Percentiles rank a stretch among this genome's conserved stretches.
Evolutionary conservation across 495 filamentous ascomycete genomes (phyloP).

Genomic region (Neurospora intermedia): DNA sequence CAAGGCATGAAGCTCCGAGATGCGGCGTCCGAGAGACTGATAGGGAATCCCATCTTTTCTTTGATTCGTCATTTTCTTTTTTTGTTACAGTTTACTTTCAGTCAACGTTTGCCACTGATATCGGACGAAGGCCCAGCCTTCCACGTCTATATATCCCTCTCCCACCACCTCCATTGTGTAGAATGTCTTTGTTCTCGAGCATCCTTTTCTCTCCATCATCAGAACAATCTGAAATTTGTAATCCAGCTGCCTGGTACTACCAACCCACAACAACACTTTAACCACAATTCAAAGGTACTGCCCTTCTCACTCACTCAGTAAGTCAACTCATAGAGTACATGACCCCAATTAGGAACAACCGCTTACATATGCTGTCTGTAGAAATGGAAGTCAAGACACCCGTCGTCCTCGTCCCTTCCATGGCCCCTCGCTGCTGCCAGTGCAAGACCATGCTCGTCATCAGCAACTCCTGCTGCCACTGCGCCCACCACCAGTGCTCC

Average conservation of each 20-base stretch:
- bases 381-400: not conserved
- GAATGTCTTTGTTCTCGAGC: not conserved
- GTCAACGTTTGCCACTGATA: not conserved
- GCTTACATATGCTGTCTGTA: not conserved
- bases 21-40: not conserved
- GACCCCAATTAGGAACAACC: not conserved
- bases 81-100: not conserved
- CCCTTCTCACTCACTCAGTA: not conserved
- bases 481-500: conserved; percentile 32
- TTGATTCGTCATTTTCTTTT: not conserved
- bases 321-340: not conserved
- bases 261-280: not conserved
- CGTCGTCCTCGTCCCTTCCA: not conserved
- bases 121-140: not conserved
- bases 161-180: not conserved
- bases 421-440: conserved; percentile 33
- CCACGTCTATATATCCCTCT: not conserved
- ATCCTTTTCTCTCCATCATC: not conserved
- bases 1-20: not conserved
- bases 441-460: conserved; percentile 39
- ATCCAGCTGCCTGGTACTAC: not conserved
- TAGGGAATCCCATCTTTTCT: not conserved
- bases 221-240: not conserved
- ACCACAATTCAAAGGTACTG: not conserved
- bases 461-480: conserved; percentile 33